A percentile compares a stretch with the other conserved stretches of the same genome.
These are phyloP conservation scores for Amphibolis antarctica DNA, from an alignment of 106 monocot species.

Conservation along the genomic window DNA sequence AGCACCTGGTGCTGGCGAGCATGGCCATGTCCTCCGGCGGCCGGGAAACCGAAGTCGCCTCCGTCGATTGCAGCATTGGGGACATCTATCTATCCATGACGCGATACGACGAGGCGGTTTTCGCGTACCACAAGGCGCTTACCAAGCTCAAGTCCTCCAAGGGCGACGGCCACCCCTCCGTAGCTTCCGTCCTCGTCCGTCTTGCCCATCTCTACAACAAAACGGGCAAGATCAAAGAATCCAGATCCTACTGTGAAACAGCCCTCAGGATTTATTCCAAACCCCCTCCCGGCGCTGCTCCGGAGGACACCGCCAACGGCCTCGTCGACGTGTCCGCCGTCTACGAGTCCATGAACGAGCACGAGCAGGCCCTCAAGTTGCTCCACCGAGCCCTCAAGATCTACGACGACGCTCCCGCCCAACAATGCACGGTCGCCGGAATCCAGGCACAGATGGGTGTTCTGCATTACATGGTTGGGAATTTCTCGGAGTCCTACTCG, in stretches of 20 bases:
- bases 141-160: constrained; percentile 16
- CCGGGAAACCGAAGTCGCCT: constrained; percentile 28
- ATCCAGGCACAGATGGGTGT: constrained; percentile 93
- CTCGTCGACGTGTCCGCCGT: constrained; percentile 67
- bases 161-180: constrained; percentile 26
- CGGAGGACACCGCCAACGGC: constrained; percentile 69
- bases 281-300: constrained; percentile 40
- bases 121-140: constrained; percentile 31
- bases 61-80: constrained; percentile 41
- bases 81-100: constrained; percentile 29
- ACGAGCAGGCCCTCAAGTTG: constrained; percentile 70
- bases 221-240: constrained; percentile 65
- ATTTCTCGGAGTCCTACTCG: constrained; percentile 48
- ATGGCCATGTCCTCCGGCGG: constrained; percentile 29
- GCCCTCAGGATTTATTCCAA: constrained; percentile 68
- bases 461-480: constrained; percentile 59
- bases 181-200: constrained; percentile 31
- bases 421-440: constrained; percentile 78
- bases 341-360: constrained; percentile 71
- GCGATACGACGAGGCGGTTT: constrained; percentile 35
- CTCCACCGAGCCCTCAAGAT: constrained; percentile 70
- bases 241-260: constrained; percentile 67
- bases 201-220: constrained; percentile 35
- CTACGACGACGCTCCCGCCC: constrained; percentile 56
- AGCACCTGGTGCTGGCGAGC: constrained; percentile 32